A percentile compares a stretch with the other conserved stretches of the same genome.
phyloP scores from a whole-genome alignment of 2,329 filamentous ascomycete species.

The Neonectria magnoliae region DNA sequence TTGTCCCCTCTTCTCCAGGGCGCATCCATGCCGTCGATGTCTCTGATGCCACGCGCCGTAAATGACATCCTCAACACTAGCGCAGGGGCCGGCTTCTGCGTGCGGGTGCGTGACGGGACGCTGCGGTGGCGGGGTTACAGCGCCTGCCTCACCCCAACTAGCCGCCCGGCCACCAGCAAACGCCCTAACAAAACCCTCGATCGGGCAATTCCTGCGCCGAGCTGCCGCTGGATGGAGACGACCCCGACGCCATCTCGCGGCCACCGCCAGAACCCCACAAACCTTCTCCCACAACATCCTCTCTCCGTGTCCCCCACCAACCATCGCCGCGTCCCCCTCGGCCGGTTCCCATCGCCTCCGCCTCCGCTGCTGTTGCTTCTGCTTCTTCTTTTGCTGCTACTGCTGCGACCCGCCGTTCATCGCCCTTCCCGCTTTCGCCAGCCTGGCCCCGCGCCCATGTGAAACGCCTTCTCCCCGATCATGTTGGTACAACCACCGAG shows the following conservation, averaged over 20 bases:
- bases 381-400: background rate
- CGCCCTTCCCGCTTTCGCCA: constrained; percentile 21
- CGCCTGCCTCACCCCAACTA: background rate
- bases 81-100: constrained; percentile 13
- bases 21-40: background rate
- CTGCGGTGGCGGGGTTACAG: constrained; percentile 4
- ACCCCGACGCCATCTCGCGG: constrained; percentile 33
- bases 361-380: background rate
- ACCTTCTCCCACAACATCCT: constrained; percentile 3
- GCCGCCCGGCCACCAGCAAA: background rate
- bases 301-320: background rate
- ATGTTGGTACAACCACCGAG: constrained; percentile 53
- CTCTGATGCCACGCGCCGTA: constrained; percentile 10
- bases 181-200: constrained; percentile 22
- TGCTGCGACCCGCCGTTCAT: constrained; percentile 3
- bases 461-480: constrained; percentile 48
- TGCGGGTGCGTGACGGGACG: constrained; percentile 16
- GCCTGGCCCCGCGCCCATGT: constrained; percentile 45
- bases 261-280: constrained; percentile 33
- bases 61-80: constrained; percentile 7
- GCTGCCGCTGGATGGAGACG: constrained; percentile 22
- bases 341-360: background rate
- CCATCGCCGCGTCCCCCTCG: background rate
- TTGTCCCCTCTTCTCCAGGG: background rate
- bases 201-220: constrained; percentile 40